These are phyloP conservation scores for Starmera amethionina DNA, from an alignment of 805 yeast genomes.

Conservation along the genomic window DNA sequence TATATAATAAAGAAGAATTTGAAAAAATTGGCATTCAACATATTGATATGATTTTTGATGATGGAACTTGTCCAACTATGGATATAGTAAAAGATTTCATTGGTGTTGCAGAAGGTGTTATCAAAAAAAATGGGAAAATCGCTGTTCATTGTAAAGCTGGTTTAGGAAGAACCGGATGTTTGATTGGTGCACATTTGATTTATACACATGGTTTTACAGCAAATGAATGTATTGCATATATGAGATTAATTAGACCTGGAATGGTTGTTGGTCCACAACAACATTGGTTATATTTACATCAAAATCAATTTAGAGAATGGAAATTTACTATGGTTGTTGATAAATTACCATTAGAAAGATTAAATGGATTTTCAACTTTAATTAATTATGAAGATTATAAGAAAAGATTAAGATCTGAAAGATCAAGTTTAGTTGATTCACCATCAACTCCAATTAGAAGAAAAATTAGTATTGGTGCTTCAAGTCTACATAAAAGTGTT, in stretches of 20 bases:
- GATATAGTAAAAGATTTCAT: slow-evolving; percentile 86
- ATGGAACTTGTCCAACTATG: slow-evolving; percentile 95
- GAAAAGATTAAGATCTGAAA: slow-evolving; percentile 32
- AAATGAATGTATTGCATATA: slow-evolving; percentile 89
- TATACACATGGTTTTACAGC: slow-evolving; percentile 97
- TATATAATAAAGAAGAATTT: slow-evolving; percentile 80
- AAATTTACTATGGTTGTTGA: slow-evolving; percentile 81
- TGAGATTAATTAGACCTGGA: slow-evolving; percentile 95
- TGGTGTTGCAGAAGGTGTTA: slow-evolving; percentile 90
- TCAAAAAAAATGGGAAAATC: slow-evolving; percentile 78
- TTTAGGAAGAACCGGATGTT: slow-evolving; percentile 93
- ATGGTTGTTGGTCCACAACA: slow-evolving; percentile 99
- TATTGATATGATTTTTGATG: slow-evolving; percentile 93
- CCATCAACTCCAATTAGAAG: slow-evolving; percentile 71
- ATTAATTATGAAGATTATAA: slow-evolving; percentile 54
- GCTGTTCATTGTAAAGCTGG: slow-evolving; percentile 99
- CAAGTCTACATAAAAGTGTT: slow-evolving; percentile 52
- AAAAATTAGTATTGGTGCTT: slow-evolving; percentile 55
- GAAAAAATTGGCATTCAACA: slow-evolving; percentile 78
- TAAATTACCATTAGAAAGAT: slow-evolving; percentile 49
- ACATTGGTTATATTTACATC: slow-evolving; percentile 96
- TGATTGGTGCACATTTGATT: slow-evolving; percentile 93
- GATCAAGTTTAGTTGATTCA: slow-evolving; percentile 18
- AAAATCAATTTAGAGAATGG: slow-evolving; percentile 95
- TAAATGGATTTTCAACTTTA: slow-evolving; percentile 60